Percentiles rank a stretch among this genome's conserved stretches.
Evolutionary conservation across 441 rosid species (phyloP).

Genomic region (Pelargonium myrrhifolium): DNA sequence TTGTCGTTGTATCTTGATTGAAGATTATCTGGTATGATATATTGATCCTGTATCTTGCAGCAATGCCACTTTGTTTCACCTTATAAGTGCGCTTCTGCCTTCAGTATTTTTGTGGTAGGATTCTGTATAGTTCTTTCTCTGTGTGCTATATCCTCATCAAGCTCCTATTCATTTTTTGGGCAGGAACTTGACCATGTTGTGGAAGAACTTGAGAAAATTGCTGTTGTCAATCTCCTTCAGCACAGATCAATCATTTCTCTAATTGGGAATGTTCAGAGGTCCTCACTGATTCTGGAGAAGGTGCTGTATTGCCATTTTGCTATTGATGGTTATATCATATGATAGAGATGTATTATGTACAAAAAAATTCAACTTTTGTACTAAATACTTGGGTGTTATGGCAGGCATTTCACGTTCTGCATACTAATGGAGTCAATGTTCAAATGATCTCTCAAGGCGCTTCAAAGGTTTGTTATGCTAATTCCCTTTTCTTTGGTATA

Average conservation of each 20-base stretch:
- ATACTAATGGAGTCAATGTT: constrained; percentile 75
- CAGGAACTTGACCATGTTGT: constrained; percentile 95
- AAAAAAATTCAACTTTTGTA: no score
- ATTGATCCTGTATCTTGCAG: not conserved
- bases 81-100: not conserved
- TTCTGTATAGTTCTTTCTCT: constrained; percentile 9
- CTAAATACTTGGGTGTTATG: constrained; percentile 15
- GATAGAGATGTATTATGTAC: no score
- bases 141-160: constrained; percentile 3
- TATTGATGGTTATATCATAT: not conserved
- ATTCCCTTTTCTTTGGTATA: not conserved
- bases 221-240: constrained; percentile 79
- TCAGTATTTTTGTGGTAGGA: not conserved
- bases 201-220: constrained; percentile 90
- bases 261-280: constrained; percentile 82
- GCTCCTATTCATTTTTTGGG: constrained; percentile 10
- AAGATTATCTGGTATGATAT: not conserved
- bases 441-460: constrained; percentile 99
- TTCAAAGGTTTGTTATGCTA: constrained; percentile 50
- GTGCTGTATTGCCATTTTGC: constrained; percentile 23
- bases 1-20: not conserved
- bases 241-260: constrained; percentile 86
- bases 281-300: constrained; percentile 90
- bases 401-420: constrained; percentile 73
- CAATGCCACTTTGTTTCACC: not conserved